Percentiles rank a stretch among this genome's conserved stretches.
Conservation (phyloP, 2,329 filamentous ascomycete genomes). For the Talaromyces sp. region DNA sequence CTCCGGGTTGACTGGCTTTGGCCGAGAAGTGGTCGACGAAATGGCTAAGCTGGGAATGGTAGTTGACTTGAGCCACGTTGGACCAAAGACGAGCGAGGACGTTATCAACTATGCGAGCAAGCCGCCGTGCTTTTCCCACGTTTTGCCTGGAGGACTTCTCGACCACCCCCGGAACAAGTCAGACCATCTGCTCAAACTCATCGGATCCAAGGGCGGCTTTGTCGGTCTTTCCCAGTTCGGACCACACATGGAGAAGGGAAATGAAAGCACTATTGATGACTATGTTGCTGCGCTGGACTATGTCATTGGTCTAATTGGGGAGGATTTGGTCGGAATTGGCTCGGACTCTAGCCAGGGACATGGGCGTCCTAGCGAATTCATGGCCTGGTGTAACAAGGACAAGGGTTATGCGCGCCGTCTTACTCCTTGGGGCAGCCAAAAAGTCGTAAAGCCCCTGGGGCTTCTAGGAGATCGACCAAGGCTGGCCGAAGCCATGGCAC, state of each 20-base stretch:
- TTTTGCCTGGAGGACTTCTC: slow-evolving; percentile 30
- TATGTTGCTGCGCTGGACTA: slow-evolving; percentile 38
- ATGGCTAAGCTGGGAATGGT: slow-evolving; percentile 18
- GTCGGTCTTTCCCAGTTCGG: slow-evolving; percentile 37
- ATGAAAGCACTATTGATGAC: slow-evolving; percentile 39
- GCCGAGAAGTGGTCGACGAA: slow-evolving; percentile 13
- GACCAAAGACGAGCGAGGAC: slow-evolving; percentile 13
- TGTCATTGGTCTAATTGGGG: slow-evolving; percentile 31
- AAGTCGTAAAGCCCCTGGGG: slow-evolving; percentile 37
- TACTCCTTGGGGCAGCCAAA: slow-evolving; percentile 37
- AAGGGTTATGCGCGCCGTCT: slow-evolving; percentile 36
- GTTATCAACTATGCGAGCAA: slow-evolving; percentile 23
- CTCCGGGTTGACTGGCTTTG: slow-evolving; percentile 15
- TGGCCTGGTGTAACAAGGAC: slow-evolving; percentile 39
- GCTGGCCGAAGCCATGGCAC: slow-evolving; percentile 34
- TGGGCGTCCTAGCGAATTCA: slow-evolving; percentile 34
- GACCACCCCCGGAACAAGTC: slow-evolving; percentile 37
- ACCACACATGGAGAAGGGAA: slow-evolving; percentile 36
- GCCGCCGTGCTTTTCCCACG: slow-evolving; percentile 38
- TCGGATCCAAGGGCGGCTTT: slow-evolving; percentile 34
- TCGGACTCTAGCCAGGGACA: slow-evolving; percentile 38
- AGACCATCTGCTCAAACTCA: slow-evolving; percentile 30
- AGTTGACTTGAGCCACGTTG: slow-evolving; percentile 18
- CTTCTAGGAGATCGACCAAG: slow-evolving; percentile 30
- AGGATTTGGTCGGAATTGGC: slow-evolving; percentile 34